A percentile compares a stretch with the other conserved stretches of the same genome.
phyloP scores from a whole-genome alignment of 148 eudicot species.

The Fallopia convolvulus region DNA sequence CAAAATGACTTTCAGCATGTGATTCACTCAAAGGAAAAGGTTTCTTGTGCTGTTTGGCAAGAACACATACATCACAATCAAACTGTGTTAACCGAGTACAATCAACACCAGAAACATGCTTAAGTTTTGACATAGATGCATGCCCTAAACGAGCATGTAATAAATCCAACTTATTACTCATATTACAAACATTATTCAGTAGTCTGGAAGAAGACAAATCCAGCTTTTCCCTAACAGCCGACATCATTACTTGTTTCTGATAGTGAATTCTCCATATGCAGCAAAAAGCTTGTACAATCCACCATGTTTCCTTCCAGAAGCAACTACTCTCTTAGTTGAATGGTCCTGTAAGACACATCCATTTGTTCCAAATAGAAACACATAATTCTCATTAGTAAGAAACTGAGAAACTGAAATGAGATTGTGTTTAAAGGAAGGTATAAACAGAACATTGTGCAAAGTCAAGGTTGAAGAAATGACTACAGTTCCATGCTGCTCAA shows the following conservation, averaged over 20 bases:
- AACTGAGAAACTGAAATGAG: too few relatives aligned
- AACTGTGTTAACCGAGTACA: background rate
- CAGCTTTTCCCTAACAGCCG: too few relatives aligned
- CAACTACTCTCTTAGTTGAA: background rate
- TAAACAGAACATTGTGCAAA: background rate
- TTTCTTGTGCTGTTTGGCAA: background rate
- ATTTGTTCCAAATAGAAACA: too few relatives aligned
- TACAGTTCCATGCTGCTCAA: background rate
- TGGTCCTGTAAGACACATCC: background rate
- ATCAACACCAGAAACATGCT: background rate
- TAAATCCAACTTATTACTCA: background rate
- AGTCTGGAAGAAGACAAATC: too few relatives aligned
- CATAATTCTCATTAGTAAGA: too few relatives aligned
- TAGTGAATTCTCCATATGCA: too few relatives aligned
- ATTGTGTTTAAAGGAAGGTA: background rate
- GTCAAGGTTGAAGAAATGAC: background rate
- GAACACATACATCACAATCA: background rate
- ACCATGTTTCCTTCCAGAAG: background rate
- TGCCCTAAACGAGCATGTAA: background rate
- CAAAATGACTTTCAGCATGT: background rate
- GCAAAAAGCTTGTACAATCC: background rate
- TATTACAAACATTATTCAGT: background rate
- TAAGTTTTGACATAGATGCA: background rate
- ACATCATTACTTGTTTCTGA: too few relatives aligned
- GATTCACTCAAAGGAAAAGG: background rate